Percentiles rank a stretch among this genome's conserved stretches.
Evolutionary conservation across 768 basidiomycete species (phyloP).

Genomic region (Russula sp.): DNA sequence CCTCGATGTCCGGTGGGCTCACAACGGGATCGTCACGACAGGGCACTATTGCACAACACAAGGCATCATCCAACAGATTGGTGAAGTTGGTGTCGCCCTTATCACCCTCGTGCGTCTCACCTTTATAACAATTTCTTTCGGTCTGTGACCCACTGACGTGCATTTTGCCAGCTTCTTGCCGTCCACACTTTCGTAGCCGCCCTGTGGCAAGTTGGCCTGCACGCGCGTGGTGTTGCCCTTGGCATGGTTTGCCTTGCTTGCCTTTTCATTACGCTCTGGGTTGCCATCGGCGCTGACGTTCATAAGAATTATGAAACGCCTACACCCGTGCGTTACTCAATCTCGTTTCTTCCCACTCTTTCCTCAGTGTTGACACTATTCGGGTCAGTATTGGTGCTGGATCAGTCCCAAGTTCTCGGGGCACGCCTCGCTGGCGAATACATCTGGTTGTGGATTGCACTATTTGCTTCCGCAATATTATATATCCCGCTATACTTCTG

Average conservation of each 20-base stretch:
- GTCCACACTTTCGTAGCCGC: constrained; percentile 42
- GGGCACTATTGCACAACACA: constrained; percentile 42
- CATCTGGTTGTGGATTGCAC: constrained; percentile 46
- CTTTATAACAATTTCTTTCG: neutral
- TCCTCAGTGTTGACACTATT: constrained; percentile 17
- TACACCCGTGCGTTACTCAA: constrained; percentile 36
- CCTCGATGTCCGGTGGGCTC: constrained; percentile 41
- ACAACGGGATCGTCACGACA: constrained; percentile 37
- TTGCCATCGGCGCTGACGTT: constrained; percentile 25
- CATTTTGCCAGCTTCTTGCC: constrained; percentile 34
- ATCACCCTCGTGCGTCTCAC: constrained; percentile 40
- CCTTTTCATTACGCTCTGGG: constrained; percentile 35
- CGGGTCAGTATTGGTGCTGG: constrained; percentile 44
- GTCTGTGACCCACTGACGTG: constrained; percentile 31
- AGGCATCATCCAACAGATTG: constrained; percentile 43
- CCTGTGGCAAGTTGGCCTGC: constrained; percentile 39
- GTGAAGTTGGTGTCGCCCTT: constrained; percentile 44
- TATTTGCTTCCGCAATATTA: constrained; percentile 37
- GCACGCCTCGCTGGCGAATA: constrained; percentile 45
- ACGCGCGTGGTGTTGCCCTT: constrained; percentile 34
- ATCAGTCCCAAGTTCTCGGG: constrained; percentile 36
- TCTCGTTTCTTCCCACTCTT: neutral
- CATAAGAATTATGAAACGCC: constrained; percentile 36
- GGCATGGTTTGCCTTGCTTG: constrained; percentile 8
- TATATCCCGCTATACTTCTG: constrained; percentile 44